Evolutionary conservation across 139 green algal species (phyloP), one percentile per base, ranked within the genome.

Genomic region (Ostreobium quekettii): DNA sequence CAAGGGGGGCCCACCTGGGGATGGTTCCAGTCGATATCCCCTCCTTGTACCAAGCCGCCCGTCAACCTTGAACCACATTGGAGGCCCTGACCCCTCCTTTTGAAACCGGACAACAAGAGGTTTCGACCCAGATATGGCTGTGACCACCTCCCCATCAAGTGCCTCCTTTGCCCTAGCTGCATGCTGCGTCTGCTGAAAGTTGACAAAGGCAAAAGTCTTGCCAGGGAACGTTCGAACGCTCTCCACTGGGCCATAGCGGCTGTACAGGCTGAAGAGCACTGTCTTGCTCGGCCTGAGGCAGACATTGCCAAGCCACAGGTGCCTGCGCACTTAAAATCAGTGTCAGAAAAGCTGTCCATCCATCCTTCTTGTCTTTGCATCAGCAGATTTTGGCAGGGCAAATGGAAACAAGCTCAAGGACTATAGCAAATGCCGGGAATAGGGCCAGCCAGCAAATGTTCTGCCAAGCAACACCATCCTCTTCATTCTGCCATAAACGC

Each of bases 271-370:
- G 56, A 89, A 85, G 3, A 87, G 74, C 1, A 76, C 63, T 1
- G 67, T 38, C 39, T 82, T 80, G 75, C 81, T 87, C 38, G 78
- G 79, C 66, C 86, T 86, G 28, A 90, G 73, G 0, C 81, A 86
- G 28, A 92, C 81, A 74, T 95, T 95, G 56, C 87, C 85, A 60
- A 95, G 76, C 84, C 85, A 90, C 60, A 95, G 73, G 74, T 93
- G 85, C 36, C 85, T 71, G 47, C 26, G 26, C n/a, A n/a, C n/a
- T n/a, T n/a, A n/a, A n/a, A n/a, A n/a, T n/a, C n/a, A n/a, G n/a
- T n/a, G n/a, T n/a, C n/a, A n/a, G n/a, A n/a, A n/a, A n/a, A n/a
- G n/a, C n/a, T n/a, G n/a, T n/a, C n/a, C n/a, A n/a, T n/a, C n/a
- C n/a, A n/a, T n/a, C n/a, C n/a, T n/a, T n/a, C n/a, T n/a, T n/a